phyloP scores from a whole-genome alignment of 2,329 filamentous ascomycete species.

The Coniochaeta sp. region DNA sequence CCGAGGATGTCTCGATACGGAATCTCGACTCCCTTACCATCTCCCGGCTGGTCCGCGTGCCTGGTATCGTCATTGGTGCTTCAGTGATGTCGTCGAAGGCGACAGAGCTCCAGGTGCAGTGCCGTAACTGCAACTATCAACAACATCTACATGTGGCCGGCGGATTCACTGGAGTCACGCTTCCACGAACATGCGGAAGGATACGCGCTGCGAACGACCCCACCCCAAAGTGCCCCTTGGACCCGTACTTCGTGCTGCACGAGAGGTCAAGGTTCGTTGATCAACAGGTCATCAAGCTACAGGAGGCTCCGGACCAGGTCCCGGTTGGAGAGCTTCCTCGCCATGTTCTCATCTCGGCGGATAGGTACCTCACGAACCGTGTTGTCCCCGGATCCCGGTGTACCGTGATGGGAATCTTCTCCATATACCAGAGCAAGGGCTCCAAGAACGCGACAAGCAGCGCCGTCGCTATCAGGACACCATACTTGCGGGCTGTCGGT shows the following conservation, averaged over 20 bases:
- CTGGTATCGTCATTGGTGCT: slow-evolving; percentile 94
- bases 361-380: slow-evolving; percentile 88
- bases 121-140: slow-evolving; percentile 73
- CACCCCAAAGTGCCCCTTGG: slow-evolving; percentile 73
- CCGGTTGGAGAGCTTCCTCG: slow-evolving; percentile 92
- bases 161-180: slow-evolving; percentile 79
- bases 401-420: slow-evolving; percentile 94
- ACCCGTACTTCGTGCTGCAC: slow-evolving; percentile 93
- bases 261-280: slow-evolving; percentile 94
- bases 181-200: slow-evolving; percentile 72
- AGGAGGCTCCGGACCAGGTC: slow-evolving; percentile 95
- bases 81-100: slow-evolving; percentile 96
- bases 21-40: slow-evolving; percentile 91
- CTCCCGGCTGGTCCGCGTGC: slow-evolving; percentile 89
- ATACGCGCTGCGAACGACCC: slow-evolving; percentile 56
- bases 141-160: slow-evolving; percentile 67
- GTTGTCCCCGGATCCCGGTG: slow-evolving; percentile 94
- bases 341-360: slow-evolving; percentile 93
- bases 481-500: slow-evolving; percentile 87
- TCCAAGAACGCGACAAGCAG: slow-evolving; percentile 69
- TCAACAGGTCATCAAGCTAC: slow-evolving; percentile 95
- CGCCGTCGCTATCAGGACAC: slow-evolving; percentile 90
- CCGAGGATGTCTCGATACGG: slow-evolving; percentile 85
- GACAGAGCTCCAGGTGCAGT: slow-evolving; percentile 78
- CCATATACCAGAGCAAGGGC: slow-evolving; percentile 91